These are phyloP conservation scores for Aspergillus homomorphus DNA, from an alignment of 495 filamentous ascomycete genomes.

Conservation along the genomic window DNA sequence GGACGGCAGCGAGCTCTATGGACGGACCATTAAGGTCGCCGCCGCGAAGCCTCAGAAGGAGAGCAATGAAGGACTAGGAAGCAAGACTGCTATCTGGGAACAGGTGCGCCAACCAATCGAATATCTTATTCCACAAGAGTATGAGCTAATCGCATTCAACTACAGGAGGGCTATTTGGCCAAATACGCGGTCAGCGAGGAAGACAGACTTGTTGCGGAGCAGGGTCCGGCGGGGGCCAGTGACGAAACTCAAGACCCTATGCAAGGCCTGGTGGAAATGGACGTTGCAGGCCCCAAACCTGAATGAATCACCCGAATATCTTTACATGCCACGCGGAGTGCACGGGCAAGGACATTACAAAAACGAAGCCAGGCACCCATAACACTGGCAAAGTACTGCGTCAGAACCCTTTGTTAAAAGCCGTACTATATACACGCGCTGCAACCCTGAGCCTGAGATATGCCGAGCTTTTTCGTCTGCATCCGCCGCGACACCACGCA, in stretches of 20 bases:
- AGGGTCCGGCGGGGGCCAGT: slow-evolving; percentile 31
- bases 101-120: slow-evolving; percentile 59
- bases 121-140: not conserved
- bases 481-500: slow-evolving; percentile 7
- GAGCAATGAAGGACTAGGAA: slow-evolving; percentile 77
- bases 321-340: slow-evolving; percentile 15
- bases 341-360: slow-evolving; percentile 13
- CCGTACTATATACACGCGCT: slow-evolving; percentile 43
- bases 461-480: slow-evolving; percentile 12
- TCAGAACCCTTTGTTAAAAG: slow-evolving; percentile 32
- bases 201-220: slow-evolving; percentile 64
- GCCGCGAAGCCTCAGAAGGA: slow-evolving; percentile 92
- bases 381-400: slow-evolving; percentile 33
- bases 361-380: slow-evolving; percentile 31
- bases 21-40: slow-evolving; percentile 85
- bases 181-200: slow-evolving; percentile 89
- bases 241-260: slow-evolving; percentile 70
- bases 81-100: slow-evolving; percentile 96
- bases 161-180: slow-evolving; percentile 87
- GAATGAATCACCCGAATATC: slow-evolving; percentile 45
- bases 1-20: slow-evolving; percentile 96
- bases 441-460: slow-evolving; percentile 29
- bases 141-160: slow-evolving; percentile 5
- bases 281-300: slow-evolving; percentile 87
- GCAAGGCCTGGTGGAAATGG: slow-evolving; percentile 89